Evolutionary conservation across 2,329 filamentous ascomycete genomes (phyloP).

Genomic region (Xylariaceae sp.): DNA sequence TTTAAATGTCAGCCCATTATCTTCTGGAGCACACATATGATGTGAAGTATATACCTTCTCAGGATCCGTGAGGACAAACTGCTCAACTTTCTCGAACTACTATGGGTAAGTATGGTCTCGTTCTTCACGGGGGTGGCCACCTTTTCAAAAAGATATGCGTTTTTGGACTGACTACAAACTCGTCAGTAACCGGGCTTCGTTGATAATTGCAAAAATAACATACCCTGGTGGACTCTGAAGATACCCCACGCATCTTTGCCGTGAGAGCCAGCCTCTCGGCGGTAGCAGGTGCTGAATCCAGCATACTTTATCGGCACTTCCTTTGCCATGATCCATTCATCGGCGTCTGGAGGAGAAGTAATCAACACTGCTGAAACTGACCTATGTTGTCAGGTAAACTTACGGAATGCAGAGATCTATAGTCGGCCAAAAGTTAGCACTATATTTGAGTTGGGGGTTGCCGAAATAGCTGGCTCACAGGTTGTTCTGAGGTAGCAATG

Average conservation of each 20-base stretch:
- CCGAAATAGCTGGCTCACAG: no score
- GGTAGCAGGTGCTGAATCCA: slow-evolving; percentile 92
- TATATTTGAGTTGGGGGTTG: no score
- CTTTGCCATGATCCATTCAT: slow-evolving; percentile 83
- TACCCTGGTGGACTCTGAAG: slow-evolving; percentile 66
- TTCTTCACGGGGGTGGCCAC: neutral
- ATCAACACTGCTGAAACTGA: no score
- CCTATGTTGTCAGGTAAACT: no score
- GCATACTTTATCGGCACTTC: slow-evolving; percentile 90
- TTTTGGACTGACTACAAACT: no score
- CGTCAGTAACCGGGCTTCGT: no score
- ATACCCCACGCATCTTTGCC: slow-evolving; percentile 96
- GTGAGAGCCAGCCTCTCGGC: slow-evolving; percentile 89
- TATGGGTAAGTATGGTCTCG: slow-evolving; percentile 52
- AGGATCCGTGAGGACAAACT: slow-evolving; percentile 61
- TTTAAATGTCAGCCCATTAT: neutral
- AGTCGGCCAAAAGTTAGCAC: no score
- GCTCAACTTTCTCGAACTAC: slow-evolving; percentile 84
- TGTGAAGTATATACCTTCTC: slow-evolving; percentile 50
- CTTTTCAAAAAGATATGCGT: neutral
- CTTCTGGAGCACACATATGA: neutral
- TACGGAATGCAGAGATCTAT: slow-evolving; percentile 88
- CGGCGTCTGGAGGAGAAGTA: no score
- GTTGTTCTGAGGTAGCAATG: slow-evolving; percentile 85
- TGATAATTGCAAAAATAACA: neutral